phyloP scores from a whole-genome alignment of 2,329 filamentous ascomycete genomes.

The Nannizziopsis arthrosporioides region DNA sequence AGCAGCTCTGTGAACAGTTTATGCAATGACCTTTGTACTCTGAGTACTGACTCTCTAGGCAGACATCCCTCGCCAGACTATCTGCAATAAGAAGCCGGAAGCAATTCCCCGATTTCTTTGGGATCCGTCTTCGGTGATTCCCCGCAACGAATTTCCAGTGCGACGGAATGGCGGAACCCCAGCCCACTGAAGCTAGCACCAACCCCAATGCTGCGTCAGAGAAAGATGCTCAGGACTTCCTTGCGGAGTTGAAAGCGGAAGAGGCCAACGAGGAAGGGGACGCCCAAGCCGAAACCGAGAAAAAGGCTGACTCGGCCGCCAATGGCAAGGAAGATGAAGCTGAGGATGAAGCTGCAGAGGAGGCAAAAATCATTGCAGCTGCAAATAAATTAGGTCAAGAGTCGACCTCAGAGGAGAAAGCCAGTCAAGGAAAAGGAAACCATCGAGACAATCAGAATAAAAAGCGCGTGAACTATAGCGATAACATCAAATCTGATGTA shows the following conservation, averaged over 20 bases:
- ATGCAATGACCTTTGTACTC: neutral
- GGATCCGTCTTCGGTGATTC: neutral
- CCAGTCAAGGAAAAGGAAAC: slow-evolving; percentile 20
- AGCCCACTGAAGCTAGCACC: slow-evolving; percentile 18
- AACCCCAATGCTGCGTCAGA: slow-evolving; percentile 33
- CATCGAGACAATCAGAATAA: slow-evolving; percentile 20
- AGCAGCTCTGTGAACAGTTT: too few relatives aligned
- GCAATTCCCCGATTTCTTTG: neutral
- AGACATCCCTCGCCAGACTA: neutral
- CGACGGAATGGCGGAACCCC: slow-evolving; percentile 28
- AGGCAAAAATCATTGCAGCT: slow-evolving; percentile 19
- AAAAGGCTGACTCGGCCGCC: slow-evolving; percentile 25
- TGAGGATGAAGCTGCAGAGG: slow-evolving; percentile 28
- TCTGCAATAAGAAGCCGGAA: too few relatives aligned
- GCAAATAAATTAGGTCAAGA: slow-evolving; percentile 17
- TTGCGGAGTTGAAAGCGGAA: slow-evolving; percentile 36
- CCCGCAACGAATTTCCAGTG: neutral
- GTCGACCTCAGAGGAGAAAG: slow-evolving; percentile 9
- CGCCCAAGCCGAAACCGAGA: slow-evolving; percentile 14
- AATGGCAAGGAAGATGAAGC: slow-evolving; percentile 28
- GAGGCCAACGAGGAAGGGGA: slow-evolving; percentile 9
- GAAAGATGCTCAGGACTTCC: slow-evolving; percentile 36
- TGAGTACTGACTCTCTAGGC: neutral
- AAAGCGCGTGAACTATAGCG: slow-evolving; percentile 26
- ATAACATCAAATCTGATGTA: slow-evolving; percentile 61